These are phyloP conservation scores for Casuarina glauca DNA, from an alignment of 306 rosid species.

Conservation along the genomic window DNA sequence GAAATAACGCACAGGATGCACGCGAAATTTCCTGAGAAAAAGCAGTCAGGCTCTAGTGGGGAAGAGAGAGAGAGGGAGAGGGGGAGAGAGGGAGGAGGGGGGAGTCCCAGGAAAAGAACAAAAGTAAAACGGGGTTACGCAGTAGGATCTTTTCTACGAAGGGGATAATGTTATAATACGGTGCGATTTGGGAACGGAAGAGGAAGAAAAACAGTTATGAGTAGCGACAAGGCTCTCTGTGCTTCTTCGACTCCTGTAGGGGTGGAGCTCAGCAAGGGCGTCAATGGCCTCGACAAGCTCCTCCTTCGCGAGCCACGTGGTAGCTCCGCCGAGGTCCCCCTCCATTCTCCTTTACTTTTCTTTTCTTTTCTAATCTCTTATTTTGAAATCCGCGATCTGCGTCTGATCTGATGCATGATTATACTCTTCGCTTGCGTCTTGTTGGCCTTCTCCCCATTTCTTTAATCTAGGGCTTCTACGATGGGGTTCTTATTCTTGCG, in stretches of 20 bases:
- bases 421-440: background rate
- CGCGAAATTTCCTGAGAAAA: conserved; percentile 10
- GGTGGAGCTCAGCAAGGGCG: conserved; percentile 51
- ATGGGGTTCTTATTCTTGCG: background rate
- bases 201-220: conserved; percentile 28
- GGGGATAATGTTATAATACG: background rate
- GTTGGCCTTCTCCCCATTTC: background rate
- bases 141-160: background rate
- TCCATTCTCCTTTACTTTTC: background rate
- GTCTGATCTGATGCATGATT: conserved; percentile 26
- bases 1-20: background rate
- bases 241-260: conserved; percentile 20
- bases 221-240: conserved; percentile 38
- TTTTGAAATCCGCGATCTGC: background rate
- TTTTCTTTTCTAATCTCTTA: background rate
- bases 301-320: conserved; percentile 63
- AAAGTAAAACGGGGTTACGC: background rate
- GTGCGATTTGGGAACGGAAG: background rate
- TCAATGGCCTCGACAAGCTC: conserved; percentile 71
- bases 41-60: background rate
- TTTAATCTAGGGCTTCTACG: background rate
- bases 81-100: background rate
- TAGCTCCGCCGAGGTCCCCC: conserved; percentile 55
- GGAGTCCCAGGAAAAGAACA: background rate
- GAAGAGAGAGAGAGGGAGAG: background rate